Base-by-base conservation (phyloP, 2,329 filamentous ascomycete genomes). In the Pseudogymnoascus sp. region DNA sequence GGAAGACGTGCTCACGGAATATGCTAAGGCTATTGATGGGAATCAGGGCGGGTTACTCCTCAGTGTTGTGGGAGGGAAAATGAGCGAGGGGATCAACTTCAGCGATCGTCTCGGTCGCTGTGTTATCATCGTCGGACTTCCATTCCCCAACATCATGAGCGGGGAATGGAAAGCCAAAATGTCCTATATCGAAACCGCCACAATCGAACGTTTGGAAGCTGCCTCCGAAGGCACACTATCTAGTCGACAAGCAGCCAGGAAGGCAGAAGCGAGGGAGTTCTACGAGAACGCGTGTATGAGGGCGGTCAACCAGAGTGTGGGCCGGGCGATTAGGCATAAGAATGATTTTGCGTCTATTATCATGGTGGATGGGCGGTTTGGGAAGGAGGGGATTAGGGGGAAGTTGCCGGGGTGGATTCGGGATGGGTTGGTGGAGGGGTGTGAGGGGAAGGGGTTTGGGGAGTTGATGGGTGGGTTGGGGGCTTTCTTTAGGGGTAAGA, bases 51-150 rank as follows among this genome's bases (percentile, higher is more conserved):
- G 90, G 0, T 78, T 97, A 0, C 82, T 99, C 0, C 83, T 99
- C 25, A 93, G 91, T 62, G 93, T 99, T 2, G 89, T 99, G 2
- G 93, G 93, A 62, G 95, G 95, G 12, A 96, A 93, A 69, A 88
- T 99, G 77, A 96, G 91, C 64, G 95, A 99, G 76, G 95, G 95
- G 67, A 99, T 99, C 78, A 99, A 99, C 76, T 99, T 99, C 78
- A 93, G 91, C 0, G 93, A 99, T 76, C 82, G 83, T 2, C 85
- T 99, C 0, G 95, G 95, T 1, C 87, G 95, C 25, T 93, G 90
- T 62, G 92, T 99, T 7, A 79, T 96, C 12, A 89, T 97, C n/a
- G 85, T 97, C 12, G 95, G 95, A 0, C 78, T 99, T 3, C 95
- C 95, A 0, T 99, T 96, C 69, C 92, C 95, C 0, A 99, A 97